Conservation (phyloP, 225 moss, liverwort and hornwort genomes). For the Takakia lepidozioides region DNA sequence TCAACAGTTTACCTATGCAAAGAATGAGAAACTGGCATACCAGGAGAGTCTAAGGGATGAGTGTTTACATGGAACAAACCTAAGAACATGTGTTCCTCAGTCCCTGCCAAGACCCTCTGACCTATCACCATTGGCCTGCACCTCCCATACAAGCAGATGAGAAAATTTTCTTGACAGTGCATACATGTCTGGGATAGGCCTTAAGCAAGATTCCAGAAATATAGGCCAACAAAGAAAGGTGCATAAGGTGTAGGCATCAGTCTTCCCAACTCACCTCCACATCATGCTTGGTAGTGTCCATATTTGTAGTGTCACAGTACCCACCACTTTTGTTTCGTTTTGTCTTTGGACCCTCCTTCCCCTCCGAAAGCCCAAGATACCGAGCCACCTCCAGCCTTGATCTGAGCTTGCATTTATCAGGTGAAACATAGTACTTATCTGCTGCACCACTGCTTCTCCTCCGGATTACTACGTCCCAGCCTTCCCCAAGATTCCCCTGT, state of each 20-base stretch:
- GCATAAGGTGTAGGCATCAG: conserved; percentile 4
- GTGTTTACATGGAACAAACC: background rate
- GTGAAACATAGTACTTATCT: conserved; percentile 83
- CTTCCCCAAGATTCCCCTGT: conserved; percentile 56
- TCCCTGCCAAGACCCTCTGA: background rate
- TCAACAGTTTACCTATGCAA: conserved; percentile 4
- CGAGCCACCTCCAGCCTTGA: conserved; percentile 82
- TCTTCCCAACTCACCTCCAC: conserved; percentile 22
- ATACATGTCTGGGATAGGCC: too few relatives aligned
- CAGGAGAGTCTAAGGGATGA: background rate
- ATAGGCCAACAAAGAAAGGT: too few relatives aligned
- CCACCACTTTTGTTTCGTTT: conserved; percentile 22
- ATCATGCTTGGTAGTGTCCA: conserved; percentile 6
- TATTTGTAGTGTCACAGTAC: conserved; percentile 13
- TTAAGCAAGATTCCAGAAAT: too few relatives aligned
- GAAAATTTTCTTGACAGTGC: background rate
- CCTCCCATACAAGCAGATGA: background rate
- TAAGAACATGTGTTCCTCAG: conserved; percentile 6
- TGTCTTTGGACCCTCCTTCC: conserved; percentile 30
- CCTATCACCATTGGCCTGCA: conserved; percentile 1
- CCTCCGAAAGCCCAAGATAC: conserved; percentile 66
- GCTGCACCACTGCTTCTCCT: conserved; percentile 45
- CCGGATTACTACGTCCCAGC: conserved; percentile 72
- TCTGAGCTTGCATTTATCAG: conserved; percentile 79
- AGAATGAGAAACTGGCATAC: background rate